A percentile compares a stretch with the other conserved stretches of the same genome.
phyloP scores from a whole-genome alignment of 371 early-diverging fungal species.

The Zychaea mexicana region DNA sequence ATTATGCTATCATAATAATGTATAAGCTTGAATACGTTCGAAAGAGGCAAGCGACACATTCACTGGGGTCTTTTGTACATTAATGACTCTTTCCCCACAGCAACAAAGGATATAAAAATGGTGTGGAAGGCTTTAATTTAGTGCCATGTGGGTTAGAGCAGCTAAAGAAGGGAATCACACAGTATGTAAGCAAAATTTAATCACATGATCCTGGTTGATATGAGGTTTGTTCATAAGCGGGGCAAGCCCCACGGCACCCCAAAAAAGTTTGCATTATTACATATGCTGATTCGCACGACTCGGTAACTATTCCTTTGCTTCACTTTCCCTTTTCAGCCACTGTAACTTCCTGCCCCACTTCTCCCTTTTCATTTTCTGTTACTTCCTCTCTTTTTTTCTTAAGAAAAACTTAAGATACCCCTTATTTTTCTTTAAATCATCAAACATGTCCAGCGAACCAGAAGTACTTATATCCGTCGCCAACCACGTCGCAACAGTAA shows the following conservation, averaged over 20 bases:
- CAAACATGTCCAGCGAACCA: slow-evolving; percentile 7
- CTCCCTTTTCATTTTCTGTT: not conserved
- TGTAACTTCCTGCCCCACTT: not conserved
- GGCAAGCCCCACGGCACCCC: not conserved
- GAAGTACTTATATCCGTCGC: slow-evolving; percentile 19
- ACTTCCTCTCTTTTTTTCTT: slow-evolving; percentile 1
- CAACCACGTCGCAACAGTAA: slow-evolving; percentile 57
- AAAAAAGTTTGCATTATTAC: slow-evolving; percentile 2
- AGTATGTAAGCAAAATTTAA: not conserved
- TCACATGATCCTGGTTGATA: not conserved
- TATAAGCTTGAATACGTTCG: no score
- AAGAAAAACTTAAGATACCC: not conserved
- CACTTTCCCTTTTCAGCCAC: not conserved
- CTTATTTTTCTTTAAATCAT: not conserved
- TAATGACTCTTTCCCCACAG: no score
- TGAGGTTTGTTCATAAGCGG: not conserved
- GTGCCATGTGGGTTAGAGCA: no score
- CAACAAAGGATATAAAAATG: no score
- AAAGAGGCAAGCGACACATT: no score
- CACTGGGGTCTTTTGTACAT: no score
- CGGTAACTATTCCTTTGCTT: no score
- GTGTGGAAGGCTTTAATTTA: no score
- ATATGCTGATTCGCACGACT: slow-evolving; percentile 3
- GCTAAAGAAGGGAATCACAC: not conserved
- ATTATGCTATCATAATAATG: no score